Evolutionary conservation across 2,329 filamentous ascomycete species (phyloP), one percentile per base, ranked within the genome.

Genomic region (Thyridium curvatum): DNA sequence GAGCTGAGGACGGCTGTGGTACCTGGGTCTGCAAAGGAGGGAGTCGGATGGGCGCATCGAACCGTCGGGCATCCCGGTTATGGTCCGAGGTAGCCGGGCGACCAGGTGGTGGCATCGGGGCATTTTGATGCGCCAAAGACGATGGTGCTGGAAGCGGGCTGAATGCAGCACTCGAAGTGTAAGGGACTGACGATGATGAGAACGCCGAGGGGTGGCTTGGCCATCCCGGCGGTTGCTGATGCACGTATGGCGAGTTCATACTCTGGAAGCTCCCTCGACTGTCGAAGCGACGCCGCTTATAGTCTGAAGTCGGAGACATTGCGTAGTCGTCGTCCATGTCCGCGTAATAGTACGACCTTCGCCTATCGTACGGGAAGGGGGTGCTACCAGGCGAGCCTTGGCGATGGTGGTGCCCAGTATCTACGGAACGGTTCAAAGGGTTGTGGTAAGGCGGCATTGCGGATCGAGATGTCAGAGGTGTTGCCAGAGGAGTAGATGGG

Each of bases 221-320:
- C n/a, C 17, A 18, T 3, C 36, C 29, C n/a, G 32, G 18, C n/a
- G 31, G 29, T 12, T 38, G 36, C 15, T 26, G 34, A 15, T 30
- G 28, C 13, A 12, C 14, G 14, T 30, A 15, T 12, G 36, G 36
- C 15, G 31, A 38, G 14, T 26, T 6, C 21, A 26, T 26, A 10
- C 21, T 26, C 21, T 26, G 21, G 10, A 26, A 26, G 21, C n/a
- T 14, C 12, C 30, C 30, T 32, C 30, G 30, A 32, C 18, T 66
- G 45, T 74, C 75, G 51, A 74, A 74, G 30, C 82, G 74, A 16
- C 82, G 75, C 41, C 81, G 73, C 53, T 86, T 85, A 18, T 63
- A 58, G 38, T 84, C 80, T 9, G 71, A 67, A 3, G 71, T 69
- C 37, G 68, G 64, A 36, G 66, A 68, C 14, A 58, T 48, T 12